Evolutionary conservation across 176 grass and related monocot species (phyloP).

Genomic region (Typha latifolia): DNA sequence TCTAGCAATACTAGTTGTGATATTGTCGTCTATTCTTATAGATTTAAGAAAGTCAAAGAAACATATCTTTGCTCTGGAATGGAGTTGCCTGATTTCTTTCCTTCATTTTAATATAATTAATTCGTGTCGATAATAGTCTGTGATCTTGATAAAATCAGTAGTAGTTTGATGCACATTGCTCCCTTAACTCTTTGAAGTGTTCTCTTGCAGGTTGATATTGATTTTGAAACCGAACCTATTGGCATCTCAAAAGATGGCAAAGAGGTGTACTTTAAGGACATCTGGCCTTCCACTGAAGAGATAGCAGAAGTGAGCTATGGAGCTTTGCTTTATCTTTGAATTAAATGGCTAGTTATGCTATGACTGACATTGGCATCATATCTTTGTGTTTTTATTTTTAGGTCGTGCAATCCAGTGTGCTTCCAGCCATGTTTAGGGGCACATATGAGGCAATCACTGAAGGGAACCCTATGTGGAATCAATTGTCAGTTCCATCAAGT

Average conservation of each 20-base stretch:
- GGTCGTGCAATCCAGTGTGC: conserved; percentile 94
- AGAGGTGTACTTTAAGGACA: conserved; percentile 76
- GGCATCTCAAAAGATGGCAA: conserved; percentile 86
- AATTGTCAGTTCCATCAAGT: conserved; percentile 59
- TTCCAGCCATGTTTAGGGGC: conserved; percentile 92
- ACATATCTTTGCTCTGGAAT: too few relatives aligned
- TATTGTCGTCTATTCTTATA: too few relatives aligned
- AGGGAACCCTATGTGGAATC: conserved; percentile 98
- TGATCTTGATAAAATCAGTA: too few relatives aligned
- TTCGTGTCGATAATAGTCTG: too few relatives aligned
- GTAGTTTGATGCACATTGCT: background rate
- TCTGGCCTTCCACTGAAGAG: conserved; percentile 88
- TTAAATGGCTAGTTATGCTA: too few relatives aligned
- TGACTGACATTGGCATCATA: conserved; percentile 3
- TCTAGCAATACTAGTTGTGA: too few relatives aligned
- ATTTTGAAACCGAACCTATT: conserved; percentile 91
- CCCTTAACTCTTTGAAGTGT: conserved; percentile 1
- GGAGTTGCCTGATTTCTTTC: too few relatives aligned
- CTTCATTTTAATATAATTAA: too few relatives aligned
- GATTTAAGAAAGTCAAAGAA: too few relatives aligned
- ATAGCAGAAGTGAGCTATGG: conserved; percentile 50
- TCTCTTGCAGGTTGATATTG: conserved; percentile 77
- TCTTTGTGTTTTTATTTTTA: conserved; percentile 35
- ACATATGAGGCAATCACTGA: conserved; percentile 87
- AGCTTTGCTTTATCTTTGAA: conserved; percentile 7